Evolutionary conservation across 352 stramenopile species (phyloP), one percentile per base, ranked within the genome.

Genomic region (Aphanomyces cochlioides): DNA sequence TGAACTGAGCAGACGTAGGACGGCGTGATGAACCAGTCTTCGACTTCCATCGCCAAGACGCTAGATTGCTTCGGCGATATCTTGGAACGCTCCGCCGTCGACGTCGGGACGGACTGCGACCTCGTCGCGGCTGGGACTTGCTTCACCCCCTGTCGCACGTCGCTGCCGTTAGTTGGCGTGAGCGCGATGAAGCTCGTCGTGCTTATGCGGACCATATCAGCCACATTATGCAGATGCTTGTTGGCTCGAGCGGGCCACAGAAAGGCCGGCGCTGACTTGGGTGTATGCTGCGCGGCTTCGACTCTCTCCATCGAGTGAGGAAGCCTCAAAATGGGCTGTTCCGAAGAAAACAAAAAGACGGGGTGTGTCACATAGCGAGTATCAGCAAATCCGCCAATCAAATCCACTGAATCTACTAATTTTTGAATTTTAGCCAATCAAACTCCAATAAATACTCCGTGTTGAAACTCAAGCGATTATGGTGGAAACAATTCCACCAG

Each of bases 21-120:
- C 53, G 64, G 64, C 17, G 43, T 58, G 47, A 70, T 70, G 39
- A 70, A 70, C 64, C 64, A 70, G 34, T 70, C 64, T 19, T 70
- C 64, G 3, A 63, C 47, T 17, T 70, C 64, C 5, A 40, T 21
- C 28, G 54, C 17, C 10, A 37, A 39, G 10, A 17, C 43, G 15
- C 17, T 45, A 12, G 54, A 61, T 12, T 61, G 39, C 64, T 63
- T 70, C 5, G 64, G 64, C 37, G 64, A 70, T 15, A 37, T 15
- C 21, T 58, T 67, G 47, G 21, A 56, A 5, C 53, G 53, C 19
- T 70, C 64, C 5, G n/a, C 45, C 64, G 37, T 7, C 3, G 50
- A 34, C 28, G 21, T n/a, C 5, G 64, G 64, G 8, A 61, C n/a
- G 21, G 64, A 70, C n/a, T 70, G 64, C 38, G 64, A 70, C 36